A percentile compares a stretch with the other conserved stretches of the same genome.
These are phyloP conservation scores for Xylariaceae sp. DNA, from an alignment of 2,329 filamentous ascomycete genomes.

Conservation along the genomic window DNA sequence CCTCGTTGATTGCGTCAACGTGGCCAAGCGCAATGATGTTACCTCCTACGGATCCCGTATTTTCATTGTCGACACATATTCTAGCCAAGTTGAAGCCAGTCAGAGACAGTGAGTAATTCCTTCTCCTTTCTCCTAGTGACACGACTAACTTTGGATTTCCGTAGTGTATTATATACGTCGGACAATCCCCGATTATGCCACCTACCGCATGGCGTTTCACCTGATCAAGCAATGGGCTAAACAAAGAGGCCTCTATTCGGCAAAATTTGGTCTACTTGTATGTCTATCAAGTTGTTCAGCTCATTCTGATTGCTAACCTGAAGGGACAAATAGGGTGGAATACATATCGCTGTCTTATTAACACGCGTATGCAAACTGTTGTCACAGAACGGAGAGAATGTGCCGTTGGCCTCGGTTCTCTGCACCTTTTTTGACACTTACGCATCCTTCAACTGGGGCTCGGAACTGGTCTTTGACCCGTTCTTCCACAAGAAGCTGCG, in stretches of 20 bases:
- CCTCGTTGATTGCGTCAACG: slow-evolving; percentile 51
- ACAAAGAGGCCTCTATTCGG: slow-evolving; percentile 60
- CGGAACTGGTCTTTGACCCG: slow-evolving; percentile 55
- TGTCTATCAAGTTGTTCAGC: no score
- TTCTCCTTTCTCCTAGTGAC: no score
- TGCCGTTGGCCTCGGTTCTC: slow-evolving; percentile 52
- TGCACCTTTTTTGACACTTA: slow-evolving; percentile 64
- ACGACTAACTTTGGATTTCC: no score
- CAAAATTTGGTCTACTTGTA: slow-evolving; percentile 60
- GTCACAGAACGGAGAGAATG: slow-evolving; percentile 32
- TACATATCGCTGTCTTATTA: slow-evolving; percentile 63
- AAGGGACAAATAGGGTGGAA: slow-evolving; percentile 42
- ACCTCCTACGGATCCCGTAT: slow-evolving; percentile 50
- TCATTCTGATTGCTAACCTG: no score
- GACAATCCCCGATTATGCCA: slow-evolving; percentile 56
- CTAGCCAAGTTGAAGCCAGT: slow-evolving; percentile 63
- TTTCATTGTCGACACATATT: slow-evolving; percentile 53
- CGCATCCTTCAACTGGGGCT: slow-evolving; percentile 57
- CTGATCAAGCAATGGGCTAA: slow-evolving; percentile 62
- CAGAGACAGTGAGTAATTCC: slow-evolving; percentile 43
- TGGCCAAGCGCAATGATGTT: slow-evolving; percentile 48
- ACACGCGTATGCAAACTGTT: slow-evolving; percentile 58
- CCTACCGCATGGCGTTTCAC: slow-evolving; percentile 58
- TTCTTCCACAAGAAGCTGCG: slow-evolving; percentile 52
- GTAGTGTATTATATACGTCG: slow-evolving; percentile 53